Base-by-base conservation (phyloP, 495 filamentous ascomycete genomes). In the Tuber aestivum region DNA sequence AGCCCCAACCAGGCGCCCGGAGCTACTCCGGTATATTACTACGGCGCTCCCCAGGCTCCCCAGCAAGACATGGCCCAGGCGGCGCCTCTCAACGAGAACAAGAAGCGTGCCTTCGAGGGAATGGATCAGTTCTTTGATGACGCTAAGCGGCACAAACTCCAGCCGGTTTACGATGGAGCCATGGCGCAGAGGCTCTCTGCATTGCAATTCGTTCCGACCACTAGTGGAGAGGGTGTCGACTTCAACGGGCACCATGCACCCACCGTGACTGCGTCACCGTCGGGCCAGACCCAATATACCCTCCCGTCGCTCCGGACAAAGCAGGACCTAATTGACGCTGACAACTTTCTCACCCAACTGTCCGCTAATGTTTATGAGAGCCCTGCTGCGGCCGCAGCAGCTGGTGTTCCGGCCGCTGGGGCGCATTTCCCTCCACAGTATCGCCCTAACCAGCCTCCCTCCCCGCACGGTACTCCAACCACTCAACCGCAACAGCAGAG, bases 101-200 rank as follows among this genome's bases (percentile, higher is more conserved):
- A 91, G 76, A 97, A 95, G 87, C 92, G 94, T 70, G 90, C 90
- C 27, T 92, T 92, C 74, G 94, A 97, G 75, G 92, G 92, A 41
- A 85, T 98, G 75, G 94, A 97, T 82, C 94, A 96, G 79, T 96
- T 98, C 86, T 97, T 98, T 79, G 91, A 92, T 72, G 94, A 94
- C 82, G 89, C 91, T 75, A 97, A 97, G 86, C 91, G 94, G 73
- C 92, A 93, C 79, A 89, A 92, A 77, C 91, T 99, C 78, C 94
- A 98, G 78, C 91, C 94, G 1, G 88, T 87, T 50, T 95, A 83
- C 44, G 81, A 83, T 41, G 79, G 78, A 38, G 77, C 76, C 38
- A 83, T 83, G 82, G 82, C 82, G 2, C 82, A 83, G 50, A 74
- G 82, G 69, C 79, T 83, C 40, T 79, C 82, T 32, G 79, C 78